Conservation (phyloP, 2,329 filamentous ascomycete genomes). For the Phaeomoniella chlamydospora region DNA sequence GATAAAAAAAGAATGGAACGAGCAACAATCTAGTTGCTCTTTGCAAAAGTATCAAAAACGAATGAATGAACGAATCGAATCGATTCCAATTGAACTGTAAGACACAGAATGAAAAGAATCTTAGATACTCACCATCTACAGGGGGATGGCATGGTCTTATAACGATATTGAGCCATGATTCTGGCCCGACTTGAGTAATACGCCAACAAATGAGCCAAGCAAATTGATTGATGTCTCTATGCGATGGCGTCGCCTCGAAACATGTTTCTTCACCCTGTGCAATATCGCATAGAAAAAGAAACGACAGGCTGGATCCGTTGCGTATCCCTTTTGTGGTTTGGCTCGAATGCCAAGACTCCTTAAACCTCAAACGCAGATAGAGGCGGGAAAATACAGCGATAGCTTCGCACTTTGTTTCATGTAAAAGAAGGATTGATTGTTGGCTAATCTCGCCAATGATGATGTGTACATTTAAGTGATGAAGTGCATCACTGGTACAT, state of each 20-base stretch:
- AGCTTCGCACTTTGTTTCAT: too few relatives aligned
- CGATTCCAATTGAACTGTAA: slow-evolving; percentile 3
- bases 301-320: background rate
- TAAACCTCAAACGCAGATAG: too few relatives aligned
- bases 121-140: too few relatives aligned
- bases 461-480: too few relatives aligned
- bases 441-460: too few relatives aligned
- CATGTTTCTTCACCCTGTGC: background rate
- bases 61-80: background rate
- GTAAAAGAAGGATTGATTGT: too few relatives aligned
- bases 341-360: too few relatives aligned
- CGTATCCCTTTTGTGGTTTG: background rate
- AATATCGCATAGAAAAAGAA: slow-evolving; percentile 1
- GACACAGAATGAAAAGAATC: slow-evolving; percentile 5
- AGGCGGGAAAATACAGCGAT: too few relatives aligned
- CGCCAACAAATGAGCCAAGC: slow-evolving; percentile 2
- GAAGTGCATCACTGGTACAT: too few relatives aligned
- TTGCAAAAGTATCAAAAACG: slow-evolving; percentile 3
- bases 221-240: background rate
- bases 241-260: background rate
- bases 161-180: too few relatives aligned
- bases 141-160: too few relatives aligned
- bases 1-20: background rate
- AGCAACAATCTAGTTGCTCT: background rate
- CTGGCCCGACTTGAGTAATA: too few relatives aligned